Percentiles rank a stretch among this genome's conserved stretches.
Conservation (phyloP, 106 monocot genomes). For the Phalaenopsis equestris region DNA sequence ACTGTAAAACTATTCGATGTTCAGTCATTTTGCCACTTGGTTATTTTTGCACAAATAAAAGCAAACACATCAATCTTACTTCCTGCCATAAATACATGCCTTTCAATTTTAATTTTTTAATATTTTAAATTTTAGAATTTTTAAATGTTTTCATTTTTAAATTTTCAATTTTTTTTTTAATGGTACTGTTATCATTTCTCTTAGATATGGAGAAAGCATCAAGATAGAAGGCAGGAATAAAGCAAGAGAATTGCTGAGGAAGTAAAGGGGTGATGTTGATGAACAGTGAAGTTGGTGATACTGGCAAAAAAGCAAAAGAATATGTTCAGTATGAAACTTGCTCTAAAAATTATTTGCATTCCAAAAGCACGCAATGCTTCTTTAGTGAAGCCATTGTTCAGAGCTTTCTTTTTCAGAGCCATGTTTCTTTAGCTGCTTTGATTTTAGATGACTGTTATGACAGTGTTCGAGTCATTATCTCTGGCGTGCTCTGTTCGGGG, state of each 20-base stretch:
- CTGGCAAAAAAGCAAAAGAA: constrained; percentile 22
- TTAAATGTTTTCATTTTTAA: too few relatives aligned
- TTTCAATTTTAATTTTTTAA: background rate
- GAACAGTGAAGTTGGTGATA: constrained; percentile 18
- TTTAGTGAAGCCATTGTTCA: too few relatives aligned
- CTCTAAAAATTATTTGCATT: too few relatives aligned
- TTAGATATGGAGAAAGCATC: background rate
- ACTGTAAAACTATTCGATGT: background rate
- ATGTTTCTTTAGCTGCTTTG: too few relatives aligned
- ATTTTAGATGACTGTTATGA: too few relatives aligned
- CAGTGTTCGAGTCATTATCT: too few relatives aligned
- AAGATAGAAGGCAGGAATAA: constrained; percentile 54
- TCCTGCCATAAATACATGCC: background rate
- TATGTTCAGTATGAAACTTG: too few relatives aligned
- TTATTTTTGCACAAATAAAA: background rate
- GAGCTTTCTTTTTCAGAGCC: too few relatives aligned
- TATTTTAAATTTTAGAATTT: too few relatives aligned
- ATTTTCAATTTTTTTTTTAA: too few relatives aligned
- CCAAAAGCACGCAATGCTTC: too few relatives aligned
- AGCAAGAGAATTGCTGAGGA: constrained; percentile 44
- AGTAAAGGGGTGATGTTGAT: constrained; percentile 36
- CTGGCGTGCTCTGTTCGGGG: too few relatives aligned
- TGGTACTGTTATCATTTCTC: background rate
- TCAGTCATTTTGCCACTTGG: background rate
- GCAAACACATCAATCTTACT: background rate